Evolutionary conservation across 495 filamentous ascomycete genomes (phyloP), one percentile per base, ranked within the genome.

Genomic region (Penicillium crystallinum): DNA sequence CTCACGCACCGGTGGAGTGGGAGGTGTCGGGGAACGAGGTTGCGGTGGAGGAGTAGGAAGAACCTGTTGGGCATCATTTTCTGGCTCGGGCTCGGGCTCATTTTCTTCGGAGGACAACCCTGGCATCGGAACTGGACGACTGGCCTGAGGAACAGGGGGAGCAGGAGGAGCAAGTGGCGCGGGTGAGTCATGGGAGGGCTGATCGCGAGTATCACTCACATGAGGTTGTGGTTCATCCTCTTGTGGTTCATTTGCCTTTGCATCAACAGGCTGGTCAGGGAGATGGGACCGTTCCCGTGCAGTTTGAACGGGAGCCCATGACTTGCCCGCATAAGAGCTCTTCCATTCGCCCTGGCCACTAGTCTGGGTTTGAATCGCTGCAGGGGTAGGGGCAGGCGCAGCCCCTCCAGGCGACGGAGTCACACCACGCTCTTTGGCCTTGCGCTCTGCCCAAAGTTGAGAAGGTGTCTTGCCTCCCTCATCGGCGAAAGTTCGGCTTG

Each of bases 401-500:
- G 72, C 63, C 21, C 70, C 64, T 0, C 68, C 59, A 12, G 66
- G 53, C 12, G 61, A 37, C n/a, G 73, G 39, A 29, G 67, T 74
- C 39, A 73, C 29, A 66, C 84, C 87, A 17, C 85, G 77, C 62
- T 95, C 87, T 46, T 82, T 81, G 21, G 87, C 90, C 73, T 97
- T 98, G 69, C 88, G 95, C 71, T 99, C 93, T 0, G 91, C 91
- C 93, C 93, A 99, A 15, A 96, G 67, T 64, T 99, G 93, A 19
- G 95, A 91, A 15, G 93, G 93, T 6, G 93, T 97, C 73, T 97
- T 99, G 40, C 91, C 92, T 51, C 88, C 92, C 69, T 95, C 77
- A 52, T 97, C 90, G 3, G 93, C 92, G 76, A 96, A 98, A 19
- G 90, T 96, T 58, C 87, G 81, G 68, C 90, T 95, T 33, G 91